phyloP scores from a whole-genome alignment of 805 yeast species.

The Candida xyloterini region DNA sequence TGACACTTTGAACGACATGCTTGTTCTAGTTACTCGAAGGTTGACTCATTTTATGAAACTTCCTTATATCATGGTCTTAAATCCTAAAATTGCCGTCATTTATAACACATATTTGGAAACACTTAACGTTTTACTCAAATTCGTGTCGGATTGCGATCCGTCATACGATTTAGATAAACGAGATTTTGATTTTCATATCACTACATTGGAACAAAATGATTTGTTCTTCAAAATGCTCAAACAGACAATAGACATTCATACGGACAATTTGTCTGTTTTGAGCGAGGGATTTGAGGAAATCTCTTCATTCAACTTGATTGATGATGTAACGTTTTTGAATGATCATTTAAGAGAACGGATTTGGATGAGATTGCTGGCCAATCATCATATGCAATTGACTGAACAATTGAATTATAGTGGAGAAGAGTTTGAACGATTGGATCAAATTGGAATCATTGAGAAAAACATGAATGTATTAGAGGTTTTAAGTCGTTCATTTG shows the following conservation, averaged over 20 bases:
- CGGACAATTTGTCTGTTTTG: constrained; percentile 77
- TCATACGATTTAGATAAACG: constrained; percentile 8
- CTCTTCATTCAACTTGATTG: constrained; percentile 33
- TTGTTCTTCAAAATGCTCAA: constrained; percentile 51
- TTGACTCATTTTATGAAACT: constrained; percentile 65
- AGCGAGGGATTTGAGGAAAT: constrained; percentile 75
- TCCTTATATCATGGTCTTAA: constrained; percentile 81
- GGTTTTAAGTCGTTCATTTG: constrained; percentile 61
- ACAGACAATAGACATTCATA: constrained; percentile 67
- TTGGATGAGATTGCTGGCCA: constrained; percentile 80
- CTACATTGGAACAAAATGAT: constrained; percentile 51
- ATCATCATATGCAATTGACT: constrained; percentile 74
- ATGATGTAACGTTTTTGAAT: constrained; percentile 53
- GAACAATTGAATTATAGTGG: constrained; percentile 39
- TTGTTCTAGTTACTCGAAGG: constrained; percentile 68
- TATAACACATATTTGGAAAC: constrained; percentile 73
- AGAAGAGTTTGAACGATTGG: constrained; percentile 33
- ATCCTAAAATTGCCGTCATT: constrained; percentile 80
- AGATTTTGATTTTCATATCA: constrained; percentile 32
- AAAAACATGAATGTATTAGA: constrained; percentile 61
- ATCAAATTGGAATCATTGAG: constrained; percentile 65
- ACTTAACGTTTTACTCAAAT: constrained; percentile 47
- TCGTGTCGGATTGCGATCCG: constrained; percentile 26
- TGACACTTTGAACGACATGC: constrained; percentile 53
- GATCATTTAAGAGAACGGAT: constrained; percentile 80